phyloP scores from a whole-genome alignment of 2,329 filamentous ascomycete genomes.

The Camillea tinctor region DNA sequence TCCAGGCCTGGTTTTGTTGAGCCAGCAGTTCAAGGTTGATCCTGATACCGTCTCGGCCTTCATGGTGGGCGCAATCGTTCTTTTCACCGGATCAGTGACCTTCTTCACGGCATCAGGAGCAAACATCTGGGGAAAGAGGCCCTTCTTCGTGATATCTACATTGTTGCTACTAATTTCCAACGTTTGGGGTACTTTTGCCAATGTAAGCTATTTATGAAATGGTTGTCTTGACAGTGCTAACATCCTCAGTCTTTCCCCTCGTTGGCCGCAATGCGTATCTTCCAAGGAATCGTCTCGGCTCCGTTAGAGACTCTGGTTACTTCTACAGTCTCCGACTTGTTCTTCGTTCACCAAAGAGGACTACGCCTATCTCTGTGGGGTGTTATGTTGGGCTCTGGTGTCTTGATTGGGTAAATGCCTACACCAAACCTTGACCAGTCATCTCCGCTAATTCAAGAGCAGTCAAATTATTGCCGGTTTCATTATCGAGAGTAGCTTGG shows the following conservation, averaged over 20 bases:
- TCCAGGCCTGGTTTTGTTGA: conserved; percentile 20
- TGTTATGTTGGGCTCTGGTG: conserved; percentile 22
- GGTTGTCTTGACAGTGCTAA: background rate
- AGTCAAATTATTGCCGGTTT: conserved; percentile 43
- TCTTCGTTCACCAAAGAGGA: conserved; percentile 25
- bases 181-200: conserved; percentile 26
- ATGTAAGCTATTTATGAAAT: conserved; percentile 11
- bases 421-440: background rate
- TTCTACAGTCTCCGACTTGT: conserved; percentile 25
- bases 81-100: conserved; percentile 21
- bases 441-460: background rate
- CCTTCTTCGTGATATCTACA: conserved; percentile 27
- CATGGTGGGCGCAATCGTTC: conserved; percentile 24
- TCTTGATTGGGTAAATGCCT: conserved; percentile 18
- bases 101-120: conserved; percentile 26
- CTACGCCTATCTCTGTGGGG: conserved; percentile 23
- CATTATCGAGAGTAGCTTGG: conserved; percentile 35
- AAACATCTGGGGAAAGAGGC: conserved; percentile 25
- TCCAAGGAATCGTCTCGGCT: conserved; percentile 24
- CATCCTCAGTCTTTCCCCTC: conserved; percentile 20
- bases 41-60: conserved; percentile 19
- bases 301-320: conserved; percentile 25
- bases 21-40: conserved; percentile 17
- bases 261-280: conserved; percentile 25
- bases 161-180: conserved; percentile 20